These are phyloP conservation scores for Alternaria postmessia DNA, from an alignment of 2,329 filamentous ascomycete species.

Conservation along the genomic window DNA sequence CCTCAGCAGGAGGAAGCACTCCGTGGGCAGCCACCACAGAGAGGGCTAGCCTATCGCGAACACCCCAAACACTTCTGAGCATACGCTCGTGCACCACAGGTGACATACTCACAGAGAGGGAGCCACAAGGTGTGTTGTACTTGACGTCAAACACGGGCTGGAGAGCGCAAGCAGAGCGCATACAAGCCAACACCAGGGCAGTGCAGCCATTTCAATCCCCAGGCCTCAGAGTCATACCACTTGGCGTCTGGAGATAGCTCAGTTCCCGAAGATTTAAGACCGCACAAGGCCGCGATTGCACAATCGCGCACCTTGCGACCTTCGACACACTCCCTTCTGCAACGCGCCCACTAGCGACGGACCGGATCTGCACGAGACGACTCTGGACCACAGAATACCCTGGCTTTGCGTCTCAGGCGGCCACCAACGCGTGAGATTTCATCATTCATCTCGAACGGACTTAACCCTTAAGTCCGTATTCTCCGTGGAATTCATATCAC, in stretches of 20 bases:
- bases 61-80: background rate
- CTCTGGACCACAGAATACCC: conserved; percentile 5
- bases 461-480: conserved; percentile 32
- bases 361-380: conserved; percentile 12
- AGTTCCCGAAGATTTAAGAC: conserved; percentile 40
- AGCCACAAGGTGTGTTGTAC: background rate
- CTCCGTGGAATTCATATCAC: conserved; percentile 14
- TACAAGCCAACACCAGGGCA: conserved; percentile 18
- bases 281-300: conserved; percentile 28
- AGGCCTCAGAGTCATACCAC: conserved; percentile 8
- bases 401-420: conserved; percentile 8
- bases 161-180: conserved; percentile 16
- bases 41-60: background rate
- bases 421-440: conserved; percentile 9
- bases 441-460: conserved; percentile 27
- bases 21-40: background rate
- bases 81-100: conserved; percentile 1
- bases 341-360: conserved; percentile 12
- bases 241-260: conserved; percentile 42
- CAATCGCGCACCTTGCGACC: conserved; percentile 20
- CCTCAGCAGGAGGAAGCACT: conserved; percentile 3
- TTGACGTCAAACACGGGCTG: background rate
- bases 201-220: conserved; percentile 26
- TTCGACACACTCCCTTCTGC: conserved; percentile 22
- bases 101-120: background rate